Evolutionary conservation across 2,329 filamentous ascomycete genomes (phyloP).

Genomic region (Talaromyces amestolkiae): DNA sequence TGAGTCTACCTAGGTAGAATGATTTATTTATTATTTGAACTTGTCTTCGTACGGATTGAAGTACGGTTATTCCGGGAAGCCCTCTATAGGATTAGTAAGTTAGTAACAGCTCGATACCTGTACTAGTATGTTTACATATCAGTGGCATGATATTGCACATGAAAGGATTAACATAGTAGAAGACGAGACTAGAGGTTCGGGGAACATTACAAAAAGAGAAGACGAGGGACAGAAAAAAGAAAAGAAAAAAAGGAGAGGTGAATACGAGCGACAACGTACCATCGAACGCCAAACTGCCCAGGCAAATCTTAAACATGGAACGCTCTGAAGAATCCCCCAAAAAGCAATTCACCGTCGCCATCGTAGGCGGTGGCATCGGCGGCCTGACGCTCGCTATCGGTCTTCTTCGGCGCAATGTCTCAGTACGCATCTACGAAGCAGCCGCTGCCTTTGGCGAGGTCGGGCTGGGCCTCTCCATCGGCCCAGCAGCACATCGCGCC

Average conservation of each 20-base stretch:
- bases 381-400: conserved; percentile 56
- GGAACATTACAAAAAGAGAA: neutral
- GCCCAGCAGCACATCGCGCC: conserved; percentile 55
- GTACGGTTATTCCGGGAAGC: neutral
- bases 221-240: neutral
- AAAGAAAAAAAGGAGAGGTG: neutral
- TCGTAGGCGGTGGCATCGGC: conserved; percentile 60
- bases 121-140: neutral
- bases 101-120: neutral
- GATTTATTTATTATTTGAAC: neutral
- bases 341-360: conserved; percentile 51
- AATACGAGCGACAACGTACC: too few relatives aligned
- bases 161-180: neutral
- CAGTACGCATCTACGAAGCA: conserved; percentile 56
- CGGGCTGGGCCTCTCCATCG: conserved; percentile 58
- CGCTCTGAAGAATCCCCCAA: neutral
- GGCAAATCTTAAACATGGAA: neutral
- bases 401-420: conserved; percentile 47
- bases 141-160: neutral
- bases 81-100: too few relatives aligned
- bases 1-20: neutral
- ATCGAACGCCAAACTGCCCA: neutral
- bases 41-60: neutral
- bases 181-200: neutral
- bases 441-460: conserved; percentile 56